Base-by-base conservation (phyloP, 805 yeast genomes). In the Ogataea ganodermae region DNA sequence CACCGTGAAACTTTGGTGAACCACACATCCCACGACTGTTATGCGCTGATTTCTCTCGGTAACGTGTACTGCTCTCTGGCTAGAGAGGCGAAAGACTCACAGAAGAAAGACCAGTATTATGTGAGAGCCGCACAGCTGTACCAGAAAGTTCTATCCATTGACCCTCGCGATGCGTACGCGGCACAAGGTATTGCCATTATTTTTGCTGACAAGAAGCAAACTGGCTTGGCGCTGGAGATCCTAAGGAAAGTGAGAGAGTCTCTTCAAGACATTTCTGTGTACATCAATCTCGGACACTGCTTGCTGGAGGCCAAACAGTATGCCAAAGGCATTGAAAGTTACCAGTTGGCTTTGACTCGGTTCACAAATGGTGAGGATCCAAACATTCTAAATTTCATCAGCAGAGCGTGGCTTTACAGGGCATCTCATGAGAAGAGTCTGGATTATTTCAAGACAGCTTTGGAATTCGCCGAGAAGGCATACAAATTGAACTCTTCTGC, bases 171-270 rank as follows among this genome's bases (percentile, higher is more conserved):
- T 63, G 92, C 91, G 1, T 94, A 84, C 70, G 99, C 99, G 4
- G 98, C 99, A 1, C 99, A 94, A 67, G 99, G 99, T 46, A 76
- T 94, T 52, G 98, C 97, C 1, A 89, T 94, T 46, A 81, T 90
- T 4, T 86, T 89, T 65, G 95, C 96, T 9, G 97, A 92, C 60
- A 84, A 83, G 59, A 83, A 84, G 55, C 83, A 87, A 56, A 70
- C 80, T 27, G 82, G 80, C 21, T 75, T 83, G 51, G 96, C 98
- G 0, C 74, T 91, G 59, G 96, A 89, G 55, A 84, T 91, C 37
- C 83, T 94, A 60, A 79, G 95, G 65, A 89, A 91, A 57, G 82
- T 91, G 45, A 80, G 97, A 61, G 99, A 94, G 59, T 85, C 97
- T 4, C 73, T 91, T 54, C 85, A 86, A 61, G 96, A 89, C 61